Base-by-base conservation (phyloP, 345 rosid species). In the Conringia planisiliqua region DNA sequence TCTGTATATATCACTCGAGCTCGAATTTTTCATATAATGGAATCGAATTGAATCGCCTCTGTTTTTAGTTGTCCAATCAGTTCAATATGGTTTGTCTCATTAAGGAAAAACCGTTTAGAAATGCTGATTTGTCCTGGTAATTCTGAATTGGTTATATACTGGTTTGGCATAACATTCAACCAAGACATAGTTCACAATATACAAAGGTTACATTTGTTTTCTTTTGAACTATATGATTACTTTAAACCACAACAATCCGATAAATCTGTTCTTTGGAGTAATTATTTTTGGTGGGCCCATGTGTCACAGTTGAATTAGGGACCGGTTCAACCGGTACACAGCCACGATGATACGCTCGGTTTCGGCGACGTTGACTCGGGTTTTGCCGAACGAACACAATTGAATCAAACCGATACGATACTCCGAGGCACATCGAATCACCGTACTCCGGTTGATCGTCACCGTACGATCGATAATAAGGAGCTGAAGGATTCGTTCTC, bases 241-340 rank as follows among this genome's bases (percentile, higher is more conserved):
- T 30, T 30, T 4, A 30, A 30, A 30, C 33, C 33, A 29, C 5
- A 29, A 29, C 32, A 29, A 29, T 3, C 32, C 32, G 32, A 29
- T 0, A 30, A 30, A 30, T 30, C 6, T 30, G 4, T 30, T 30
- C 33, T 1, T 4, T 30, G 33, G n/a, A n/a, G n/a, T n/a, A n/a
- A n/a, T n/a, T n/a, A 27, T 27, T 27, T 27, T 1, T 3, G 30
- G 30, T 27, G 30, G 30, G 30, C 30, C 30, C 30, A 27, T 3
- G 4, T 27, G 30, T 27, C 30, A 2, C 24, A 22, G 7, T 43
- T 43, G 12, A 43, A n/a, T 44, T 16, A 46, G 52, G 52, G 8
- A 56, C 51, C 72, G 72, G 58, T 56, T 74, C 5, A 39, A 71
- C 67, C 66, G 47, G 66, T 35, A 24, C n/a, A 48, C 6, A 24